phyloP scores from a whole-genome alignment of 495 filamentous ascomycete genomes.

The Podospora sp. region DNA sequence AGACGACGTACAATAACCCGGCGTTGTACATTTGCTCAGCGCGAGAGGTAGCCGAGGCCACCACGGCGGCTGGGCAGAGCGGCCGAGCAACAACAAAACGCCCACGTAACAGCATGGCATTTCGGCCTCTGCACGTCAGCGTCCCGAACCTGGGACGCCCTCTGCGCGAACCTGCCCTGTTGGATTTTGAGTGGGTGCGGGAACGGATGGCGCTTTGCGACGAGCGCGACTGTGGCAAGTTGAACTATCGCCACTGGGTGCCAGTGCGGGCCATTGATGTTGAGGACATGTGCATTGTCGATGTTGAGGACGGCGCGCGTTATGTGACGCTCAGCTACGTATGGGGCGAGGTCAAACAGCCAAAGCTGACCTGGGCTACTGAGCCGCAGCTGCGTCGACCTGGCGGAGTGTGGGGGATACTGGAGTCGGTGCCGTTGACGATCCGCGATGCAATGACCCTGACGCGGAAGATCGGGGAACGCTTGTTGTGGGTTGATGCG shows the following conservation, averaged over 20 bases:
- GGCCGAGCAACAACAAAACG: not conserved
- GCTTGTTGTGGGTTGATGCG: not conserved
- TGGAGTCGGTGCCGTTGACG: not conserved
- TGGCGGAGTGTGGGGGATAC: not conserved
- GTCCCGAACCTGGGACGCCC: not conserved
- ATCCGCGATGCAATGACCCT: not conserved
- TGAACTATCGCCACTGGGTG: not conserved
- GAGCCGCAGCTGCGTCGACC: not conserved
- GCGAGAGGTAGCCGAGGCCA: not conserved
- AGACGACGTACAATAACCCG: not conserved
- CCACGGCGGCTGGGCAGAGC: not conserved
- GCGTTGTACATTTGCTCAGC: constrained; percentile 1
- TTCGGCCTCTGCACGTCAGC: not conserved
- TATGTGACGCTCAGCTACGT: not conserved
- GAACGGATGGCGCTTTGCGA: not conserved
- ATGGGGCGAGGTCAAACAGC: not conserved
- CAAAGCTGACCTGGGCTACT: not conserved
- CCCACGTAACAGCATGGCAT: not conserved
- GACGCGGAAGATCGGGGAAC: not conserved
- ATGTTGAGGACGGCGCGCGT: not conserved
- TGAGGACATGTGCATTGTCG: constrained; percentile 6
- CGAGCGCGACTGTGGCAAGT: constrained; percentile 1
- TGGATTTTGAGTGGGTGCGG: constrained; percentile 5
- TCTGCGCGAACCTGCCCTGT: not conserved
- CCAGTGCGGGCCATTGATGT: constrained; percentile 6